phyloP scores from a whole-genome alignment of 2,329 filamentous ascomycete species.

The Aspergillus novofumigatus region DNA sequence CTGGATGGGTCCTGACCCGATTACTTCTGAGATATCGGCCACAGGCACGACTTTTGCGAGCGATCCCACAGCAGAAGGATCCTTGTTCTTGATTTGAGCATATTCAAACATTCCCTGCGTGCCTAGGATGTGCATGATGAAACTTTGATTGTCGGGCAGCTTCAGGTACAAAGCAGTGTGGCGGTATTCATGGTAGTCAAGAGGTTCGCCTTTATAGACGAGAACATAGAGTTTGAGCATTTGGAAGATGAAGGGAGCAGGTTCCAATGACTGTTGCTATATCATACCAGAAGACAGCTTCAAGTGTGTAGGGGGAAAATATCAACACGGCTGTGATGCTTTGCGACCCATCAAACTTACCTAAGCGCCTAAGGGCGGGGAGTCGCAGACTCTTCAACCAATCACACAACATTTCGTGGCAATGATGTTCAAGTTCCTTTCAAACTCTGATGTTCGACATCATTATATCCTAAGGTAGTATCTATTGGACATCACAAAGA shows the following conservation, averaged over 20 bases:
- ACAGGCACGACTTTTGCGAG: constrained; percentile 16
- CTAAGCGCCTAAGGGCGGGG: too few relatives aligned
- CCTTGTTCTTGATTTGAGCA: constrained; percentile 9
- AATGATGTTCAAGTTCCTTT: too few relatives aligned
- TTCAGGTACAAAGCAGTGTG: constrained; percentile 27
- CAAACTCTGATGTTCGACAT: too few relatives aligned
- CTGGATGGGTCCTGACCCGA: constrained; percentile 14
- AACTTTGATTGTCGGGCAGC: constrained; percentile 12
- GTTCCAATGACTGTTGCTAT: not conserved
- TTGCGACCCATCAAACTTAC: too few relatives aligned
- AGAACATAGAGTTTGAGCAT: constrained; percentile 17
- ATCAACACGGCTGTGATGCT: not conserved
- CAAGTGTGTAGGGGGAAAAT: not conserved
- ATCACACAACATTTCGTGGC: not conserved
- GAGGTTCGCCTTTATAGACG: constrained; percentile 24
- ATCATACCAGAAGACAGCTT: not conserved
- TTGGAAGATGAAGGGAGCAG: not conserved
- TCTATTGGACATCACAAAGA: too few relatives aligned
- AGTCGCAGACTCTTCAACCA: not conserved
- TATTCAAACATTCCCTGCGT: constrained; percentile 26
- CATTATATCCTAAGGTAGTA: too few relatives aligned
- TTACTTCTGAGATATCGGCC: constrained; percentile 7
- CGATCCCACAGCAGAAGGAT: constrained; percentile 10
- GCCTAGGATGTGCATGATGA: constrained; percentile 22
- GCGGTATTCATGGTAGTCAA: constrained; percentile 28